Percentiles rank a stretch among this genome's conserved stretches.
These are phyloP conservation scores for Nemania serpens DNA, from an alignment of 2,329 filamentous ascomycete species.

Conservation along the genomic window DNA sequence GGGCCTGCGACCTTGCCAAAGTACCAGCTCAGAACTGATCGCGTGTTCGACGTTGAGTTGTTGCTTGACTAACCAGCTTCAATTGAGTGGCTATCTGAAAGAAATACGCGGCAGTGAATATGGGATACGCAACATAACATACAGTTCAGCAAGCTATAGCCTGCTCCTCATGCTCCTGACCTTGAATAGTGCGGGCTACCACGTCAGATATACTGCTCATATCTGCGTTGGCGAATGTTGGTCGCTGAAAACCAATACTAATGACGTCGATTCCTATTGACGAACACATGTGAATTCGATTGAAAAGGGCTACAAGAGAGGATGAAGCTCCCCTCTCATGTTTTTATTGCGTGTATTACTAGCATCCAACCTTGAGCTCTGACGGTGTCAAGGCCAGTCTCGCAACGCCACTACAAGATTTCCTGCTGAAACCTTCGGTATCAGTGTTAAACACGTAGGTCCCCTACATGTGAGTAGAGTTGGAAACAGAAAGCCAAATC, in stretches of 20 bases:
- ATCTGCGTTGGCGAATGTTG: too few relatives aligned
- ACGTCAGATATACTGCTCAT: too few relatives aligned
- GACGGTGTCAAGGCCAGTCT: constrained; percentile 41
- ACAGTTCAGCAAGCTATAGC: background rate
- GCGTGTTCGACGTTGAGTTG: constrained; percentile 51
- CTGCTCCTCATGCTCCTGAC: background rate
- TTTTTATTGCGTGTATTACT: constrained; percentile 45
- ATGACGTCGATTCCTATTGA: too few relatives aligned
- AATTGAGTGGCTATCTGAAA: too few relatives aligned
- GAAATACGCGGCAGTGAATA: too few relatives aligned
- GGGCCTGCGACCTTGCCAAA: constrained; percentile 59
- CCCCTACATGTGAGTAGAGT: constrained; percentile 27
- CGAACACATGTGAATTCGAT: too few relatives aligned
- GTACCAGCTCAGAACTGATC: constrained; percentile 50
- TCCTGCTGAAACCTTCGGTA: constrained; percentile 34
- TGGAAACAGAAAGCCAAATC: constrained; percentile 40
- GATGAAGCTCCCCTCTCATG: background rate
- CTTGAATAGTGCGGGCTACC: too few relatives aligned
- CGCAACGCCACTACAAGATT: constrained; percentile 41
- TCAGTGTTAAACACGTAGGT: constrained; percentile 37
- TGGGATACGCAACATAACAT: background rate
- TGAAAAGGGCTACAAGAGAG: background rate
- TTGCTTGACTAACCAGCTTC: constrained; percentile 45
- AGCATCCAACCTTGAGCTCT: constrained; percentile 41
- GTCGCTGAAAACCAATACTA: too few relatives aligned